Evolutionary conservation across 495 filamentous ascomycete species (phyloP), one percentile per base, ranked within the genome.

Genomic region (Penicillium ochrochloron): DNA sequence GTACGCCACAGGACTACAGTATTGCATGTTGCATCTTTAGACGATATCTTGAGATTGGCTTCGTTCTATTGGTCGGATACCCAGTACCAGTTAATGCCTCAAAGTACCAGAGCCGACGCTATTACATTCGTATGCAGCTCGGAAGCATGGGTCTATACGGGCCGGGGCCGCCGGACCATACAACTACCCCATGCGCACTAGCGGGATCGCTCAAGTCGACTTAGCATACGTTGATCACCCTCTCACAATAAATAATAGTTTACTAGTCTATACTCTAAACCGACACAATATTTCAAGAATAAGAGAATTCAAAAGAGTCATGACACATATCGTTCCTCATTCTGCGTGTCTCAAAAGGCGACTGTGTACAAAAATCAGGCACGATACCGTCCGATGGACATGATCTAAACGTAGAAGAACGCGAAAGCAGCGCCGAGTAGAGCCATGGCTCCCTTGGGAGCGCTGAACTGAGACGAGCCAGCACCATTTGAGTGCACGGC

Each of bases 351-450:
- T 25, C 21, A 15, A 44, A 44, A 19, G 41, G 17, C 15, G 15
- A 44, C 19, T 44, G 41, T 44, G 19, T 19, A 48, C 44, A 48
- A 19, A 19, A 19, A 25, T 48, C 8, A 23, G 21, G 3, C 19
- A 48, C 35, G 34, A 55, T 55, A 55, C 14, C 56, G 51, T 23
- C 37, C 11, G 27, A 44, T 56, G 25, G 33, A 56, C 35, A 46
- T 62, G 25, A 56, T 25, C n/a, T 56, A 62, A 37, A 65, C 23
- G 63, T 61, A 34, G 25, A 65, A 61, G 39, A 65, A 33, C 33
- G 58, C 63, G 33, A 61, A 42, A 57, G 53, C 33, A 57, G 58
- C 63, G 58, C 63, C 63, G 42, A 65, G 42, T 21, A 65, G 12
- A 65, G 63, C 59, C 52, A 61, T 52, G 12, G 14, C 41, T 52